A percentile compares a stretch with the other conserved stretches of the same genome.
phyloP scores from a whole-genome alignment of 176 grass and related monocot species.

The Phragmites australis region DNA sequence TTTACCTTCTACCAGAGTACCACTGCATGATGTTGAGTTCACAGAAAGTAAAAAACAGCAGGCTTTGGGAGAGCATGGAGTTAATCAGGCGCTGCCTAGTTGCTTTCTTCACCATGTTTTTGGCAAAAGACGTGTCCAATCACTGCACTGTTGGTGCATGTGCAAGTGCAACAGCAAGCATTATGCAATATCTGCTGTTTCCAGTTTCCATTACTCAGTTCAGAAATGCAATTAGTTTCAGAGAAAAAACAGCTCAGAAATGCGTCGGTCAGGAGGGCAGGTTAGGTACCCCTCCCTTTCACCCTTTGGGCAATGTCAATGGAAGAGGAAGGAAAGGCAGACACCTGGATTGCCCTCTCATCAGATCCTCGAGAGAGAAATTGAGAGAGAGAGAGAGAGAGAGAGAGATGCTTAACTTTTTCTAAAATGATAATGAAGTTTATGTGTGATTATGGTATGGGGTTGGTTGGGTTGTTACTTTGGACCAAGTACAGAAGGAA shows the following conservation, averaged over 20 bases:
- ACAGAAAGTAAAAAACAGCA: constrained; percentile 24
- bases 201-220: neutral
- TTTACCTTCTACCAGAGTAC: neutral
- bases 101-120: neutral
- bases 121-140: neutral
- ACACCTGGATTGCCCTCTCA: neutral
- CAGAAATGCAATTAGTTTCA: neutral
- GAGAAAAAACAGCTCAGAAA: neutral
- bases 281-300: constrained; percentile 38
- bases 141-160: constrained; percentile 29
- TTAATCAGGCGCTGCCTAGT: neutral
- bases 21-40: neutral
- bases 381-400: neutral
- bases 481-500: constrained; percentile 14
- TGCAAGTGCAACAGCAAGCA: neutral
- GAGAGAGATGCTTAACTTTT: neutral
- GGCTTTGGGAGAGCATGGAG: neutral
- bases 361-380: neutral
- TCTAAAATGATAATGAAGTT: neutral
- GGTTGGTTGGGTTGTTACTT: constrained; percentile 20
- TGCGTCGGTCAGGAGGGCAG: neutral
- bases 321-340: neutral
- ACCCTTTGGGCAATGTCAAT: constrained; percentile 21
- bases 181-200: neutral
- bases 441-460: neutral